Evolutionary conservation across 75 land plant genomes (phyloP).

Genomic region (Isoetes taiwanensis): DNA sequence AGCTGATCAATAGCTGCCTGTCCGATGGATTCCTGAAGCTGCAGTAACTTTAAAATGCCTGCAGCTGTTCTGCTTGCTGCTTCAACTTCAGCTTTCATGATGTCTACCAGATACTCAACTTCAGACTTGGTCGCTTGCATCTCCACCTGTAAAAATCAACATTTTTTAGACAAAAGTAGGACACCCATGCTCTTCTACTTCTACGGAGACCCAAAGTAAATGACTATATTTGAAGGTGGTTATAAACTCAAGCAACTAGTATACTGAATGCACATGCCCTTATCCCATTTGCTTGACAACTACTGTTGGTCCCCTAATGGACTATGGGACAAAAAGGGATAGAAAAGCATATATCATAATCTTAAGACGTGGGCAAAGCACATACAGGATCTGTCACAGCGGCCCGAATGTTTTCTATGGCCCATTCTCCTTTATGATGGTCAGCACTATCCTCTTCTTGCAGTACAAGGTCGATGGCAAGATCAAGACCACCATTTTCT

Average conservation of each 20-base stretch:
- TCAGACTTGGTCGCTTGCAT: constrained; percentile 81
- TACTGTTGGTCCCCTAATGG: no score
- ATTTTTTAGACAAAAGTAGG: background rate
- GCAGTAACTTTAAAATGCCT: constrained; percentile 64
- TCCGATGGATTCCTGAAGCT: constrained; percentile 70
- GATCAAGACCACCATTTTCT: constrained; percentile 44
- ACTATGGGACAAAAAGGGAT: background rate
- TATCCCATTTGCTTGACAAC: no score
- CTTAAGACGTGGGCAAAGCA: background rate
- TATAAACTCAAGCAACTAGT: no score
- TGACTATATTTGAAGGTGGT: no score
- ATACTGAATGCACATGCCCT: no score
- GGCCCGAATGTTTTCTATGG: constrained; percentile 55
- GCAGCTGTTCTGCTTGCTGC: constrained; percentile 91
- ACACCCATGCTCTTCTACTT: background rate
- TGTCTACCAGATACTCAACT: constrained; percentile 51
- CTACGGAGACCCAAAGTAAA: no score
- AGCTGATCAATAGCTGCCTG: constrained; percentile 71
- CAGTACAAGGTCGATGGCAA: constrained; percentile 42
- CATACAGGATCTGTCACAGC: constrained; percentile 79
- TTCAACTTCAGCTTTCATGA: constrained; percentile 70
- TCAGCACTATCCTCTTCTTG: constrained; percentile 31
- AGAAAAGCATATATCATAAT: background rate
- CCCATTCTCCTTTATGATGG: constrained; percentile 50
- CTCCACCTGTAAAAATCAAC: constrained; percentile 47